These are phyloP conservation scores for Fraxinus xanthoxyloides DNA, from an alignment of 305 asterid genomes.

Conservation along the genomic window DNA sequence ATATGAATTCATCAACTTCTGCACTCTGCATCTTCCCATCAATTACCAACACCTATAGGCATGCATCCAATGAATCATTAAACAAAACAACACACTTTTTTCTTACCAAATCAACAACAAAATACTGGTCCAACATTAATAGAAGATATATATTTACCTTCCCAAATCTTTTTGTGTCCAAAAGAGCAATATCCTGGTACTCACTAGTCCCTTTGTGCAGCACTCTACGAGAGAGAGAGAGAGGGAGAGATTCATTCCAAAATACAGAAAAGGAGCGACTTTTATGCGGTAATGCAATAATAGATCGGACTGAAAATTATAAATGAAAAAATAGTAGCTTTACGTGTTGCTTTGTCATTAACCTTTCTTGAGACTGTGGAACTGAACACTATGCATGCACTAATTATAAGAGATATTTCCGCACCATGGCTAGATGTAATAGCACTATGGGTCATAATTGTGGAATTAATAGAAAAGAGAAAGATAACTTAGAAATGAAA, in stretches of 20 bases:
- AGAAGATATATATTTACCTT: slow-evolving; percentile 46
- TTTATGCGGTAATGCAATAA: background rate
- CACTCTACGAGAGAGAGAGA: slow-evolving; percentile 43
- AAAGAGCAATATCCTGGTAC: slow-evolving; percentile 88
- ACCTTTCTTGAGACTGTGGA: background rate
- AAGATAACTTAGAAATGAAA: background rate
- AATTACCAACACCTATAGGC: slow-evolving; percentile 75
- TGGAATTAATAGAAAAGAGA: background rate
- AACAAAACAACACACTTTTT: background rate
- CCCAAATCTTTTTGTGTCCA: slow-evolving; percentile 90
- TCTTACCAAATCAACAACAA: background rate
- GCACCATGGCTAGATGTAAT: background rate
- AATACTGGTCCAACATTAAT: background rate
- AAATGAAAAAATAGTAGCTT: background rate
- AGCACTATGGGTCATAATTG: background rate
- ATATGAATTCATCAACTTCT: slow-evolving; percentile 87
- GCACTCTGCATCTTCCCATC: slow-evolving; percentile 99
- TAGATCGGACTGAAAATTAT: background rate
- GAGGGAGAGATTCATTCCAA: background rate
- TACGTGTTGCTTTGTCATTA: background rate
- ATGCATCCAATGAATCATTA: background rate
- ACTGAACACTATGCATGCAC: background rate
- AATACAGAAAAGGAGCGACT: background rate
- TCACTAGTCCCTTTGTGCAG: slow-evolving; percentile 87
- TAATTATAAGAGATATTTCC: background rate